Conservation (phyloP, 2,329 filamentous ascomycete species). For the Cladosporium phlei region DNA sequence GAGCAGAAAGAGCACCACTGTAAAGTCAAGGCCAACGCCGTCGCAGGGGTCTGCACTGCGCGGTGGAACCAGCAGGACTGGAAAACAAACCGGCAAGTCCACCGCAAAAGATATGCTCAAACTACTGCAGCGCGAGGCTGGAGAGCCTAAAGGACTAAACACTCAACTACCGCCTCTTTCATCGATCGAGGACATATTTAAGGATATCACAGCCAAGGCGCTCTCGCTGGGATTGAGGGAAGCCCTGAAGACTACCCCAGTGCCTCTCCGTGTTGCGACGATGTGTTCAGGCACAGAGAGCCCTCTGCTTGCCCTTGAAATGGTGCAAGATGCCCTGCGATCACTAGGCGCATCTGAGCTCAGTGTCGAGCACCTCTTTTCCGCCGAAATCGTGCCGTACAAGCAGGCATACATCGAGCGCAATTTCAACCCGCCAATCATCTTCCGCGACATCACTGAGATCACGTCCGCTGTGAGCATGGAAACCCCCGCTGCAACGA, state of each 20-base stretch:
- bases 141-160: conserved; percentile 20
- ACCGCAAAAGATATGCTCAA: not conserved
- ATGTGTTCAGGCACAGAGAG: conserved; percentile 77
- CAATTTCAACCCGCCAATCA: conserved; percentile 39
- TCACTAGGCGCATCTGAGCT: conserved; percentile 17
- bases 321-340: conserved; percentile 44
- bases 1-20: not conserved
- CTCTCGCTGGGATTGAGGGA: conserved; percentile 31
- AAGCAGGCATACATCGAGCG: conserved; percentile 47
- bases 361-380: conserved; percentile 39
- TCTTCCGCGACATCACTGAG: conserved; percentile 44
- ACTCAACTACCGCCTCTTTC: conserved; percentile 42
- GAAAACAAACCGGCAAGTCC: not conserved
- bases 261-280: conserved; percentile 56
- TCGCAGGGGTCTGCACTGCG: not conserved
- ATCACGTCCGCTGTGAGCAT: conserved; percentile 27
- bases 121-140: not conserved
- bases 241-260: conserved; percentile 33
- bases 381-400: conserved; percentile 42
- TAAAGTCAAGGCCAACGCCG: not conserved
- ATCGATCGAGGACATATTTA: conserved; percentile 47
- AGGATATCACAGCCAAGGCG: conserved; percentile 42
- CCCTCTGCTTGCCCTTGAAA: conserved; percentile 61
- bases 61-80: not conserved
- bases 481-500: conserved; percentile 40